Conservation (phyloP, 371 early-diverging fungal species). For the Mucor circinelloides region DNA sequence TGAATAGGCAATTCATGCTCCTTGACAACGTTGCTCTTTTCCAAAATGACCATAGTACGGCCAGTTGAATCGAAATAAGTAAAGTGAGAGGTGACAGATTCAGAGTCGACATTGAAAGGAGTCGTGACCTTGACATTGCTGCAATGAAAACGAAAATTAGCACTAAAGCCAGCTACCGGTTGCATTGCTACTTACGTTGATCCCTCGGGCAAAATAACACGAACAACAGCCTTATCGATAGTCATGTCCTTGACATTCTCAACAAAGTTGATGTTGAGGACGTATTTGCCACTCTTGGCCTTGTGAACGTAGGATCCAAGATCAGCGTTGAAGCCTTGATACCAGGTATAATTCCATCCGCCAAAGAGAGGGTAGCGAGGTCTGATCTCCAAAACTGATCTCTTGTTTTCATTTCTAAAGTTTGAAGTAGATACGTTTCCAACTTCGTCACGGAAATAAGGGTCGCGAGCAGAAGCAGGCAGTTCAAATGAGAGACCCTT, state of each 20-base stretch:
- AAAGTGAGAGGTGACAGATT: constrained; percentile 43
- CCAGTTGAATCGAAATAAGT: constrained; percentile 82
- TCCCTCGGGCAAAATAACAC: constrained; percentile 91
- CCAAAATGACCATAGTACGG: constrained; percentile 61
- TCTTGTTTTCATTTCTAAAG: constrained; percentile 51
- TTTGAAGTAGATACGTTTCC: constrained; percentile 97
- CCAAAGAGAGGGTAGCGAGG: constrained; percentile 96
- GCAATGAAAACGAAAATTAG: neutral
- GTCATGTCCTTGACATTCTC: constrained; percentile 66
- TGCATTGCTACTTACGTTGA: constrained; percentile 61
- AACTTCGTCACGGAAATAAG: constrained; percentile 91
- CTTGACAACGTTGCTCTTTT: constrained; percentile 65
- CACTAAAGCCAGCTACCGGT: neutral
- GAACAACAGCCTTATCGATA: constrained; percentile 67
- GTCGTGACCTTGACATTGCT: constrained; percentile 61
- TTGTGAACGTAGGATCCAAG: constrained; percentile 57
- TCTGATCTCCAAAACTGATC: constrained; percentile 65
- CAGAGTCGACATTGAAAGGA: constrained; percentile 57
- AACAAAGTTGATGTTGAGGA: constrained; percentile 73
- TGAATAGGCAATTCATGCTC: constrained; percentile 56
- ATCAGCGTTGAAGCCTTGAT: constrained; percentile 87
- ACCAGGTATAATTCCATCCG: constrained; percentile 95
- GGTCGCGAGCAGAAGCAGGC: constrained; percentile 70
- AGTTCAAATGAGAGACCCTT: constrained; percentile 57
- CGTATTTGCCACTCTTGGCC: constrained; percentile 53